Base-by-base conservation (phyloP, 345 rosid species). In the Balakata baccata region DNA sequence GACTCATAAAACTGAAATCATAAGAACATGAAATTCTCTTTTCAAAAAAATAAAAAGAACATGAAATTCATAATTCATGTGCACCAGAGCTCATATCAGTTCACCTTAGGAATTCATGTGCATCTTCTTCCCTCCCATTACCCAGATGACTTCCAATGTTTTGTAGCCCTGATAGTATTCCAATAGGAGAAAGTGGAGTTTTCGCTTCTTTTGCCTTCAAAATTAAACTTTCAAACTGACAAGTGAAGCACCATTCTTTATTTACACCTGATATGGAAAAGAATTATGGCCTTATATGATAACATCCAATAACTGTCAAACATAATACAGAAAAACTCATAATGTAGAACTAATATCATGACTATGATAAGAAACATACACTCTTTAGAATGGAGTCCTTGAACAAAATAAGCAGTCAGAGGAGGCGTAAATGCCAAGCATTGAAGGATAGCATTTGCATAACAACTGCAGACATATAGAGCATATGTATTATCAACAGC, bases 31-130 rank as follows among this genome's bases (percentile, higher is more conserved):
- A n/a, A n/a, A n/a, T n/a, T n/a, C n/a, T n/a, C n/a, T n/a, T n/a
- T n/a, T n/a, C n/a, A n/a, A n/a, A n/a, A n/a, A n/a, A n/a, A n/a
- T n/a, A n/a, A n/a, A n/a, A n/a, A n/a, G n/a, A n/a, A 67, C 61
- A 72, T 52, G 23, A 18, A 38, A 67, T 14, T 59, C 29, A 63
- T 66, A 23, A 23, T 23, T 50, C 12, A 22, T 5, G 22, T 45
- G 49, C 13, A 25, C n/a, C 47, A 16, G 18, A 61, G n/a, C 45
- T 49, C 3, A 20, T 20, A 52, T 69, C 53, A 52, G 41, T 67
- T 77, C 73, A 93, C 99, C 99, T 90, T 71, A 96, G 84, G 79
- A 93, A 96, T 83, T 96, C 98, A 86, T 96, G 99, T 41, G 99
- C 99, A 78, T 96, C 99, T 85, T 96, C 99, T 81, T 96, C 91